Base-by-base conservation (phyloP, 2,329 filamentous ascomycete species). In the Pseudogymnoascus destructans region DNA sequence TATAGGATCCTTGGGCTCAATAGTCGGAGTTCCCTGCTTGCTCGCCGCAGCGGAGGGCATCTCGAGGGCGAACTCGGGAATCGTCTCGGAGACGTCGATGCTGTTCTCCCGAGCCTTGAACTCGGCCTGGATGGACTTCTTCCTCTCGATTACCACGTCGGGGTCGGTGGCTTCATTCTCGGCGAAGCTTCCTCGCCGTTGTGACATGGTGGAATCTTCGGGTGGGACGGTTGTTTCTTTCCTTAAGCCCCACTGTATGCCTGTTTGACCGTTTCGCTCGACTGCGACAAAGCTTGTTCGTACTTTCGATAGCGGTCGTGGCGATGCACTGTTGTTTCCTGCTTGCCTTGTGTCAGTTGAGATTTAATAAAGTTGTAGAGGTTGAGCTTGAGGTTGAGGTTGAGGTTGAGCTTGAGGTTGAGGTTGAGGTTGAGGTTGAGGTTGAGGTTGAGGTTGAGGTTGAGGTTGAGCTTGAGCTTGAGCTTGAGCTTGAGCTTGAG, bases 211-310 rank as follows among this genome's bases (percentile, higher is more conserved):
- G 46, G 65, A 61, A 46, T 66, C 66, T 61, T 59, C 60, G 49
- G 63, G 67, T 6, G 59, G 61, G 33, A 42, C 32, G 55, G 30
- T 52, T 30, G 19, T 59, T 21, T 69, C 67, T 63, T 73, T 75
- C 60, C 70, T 70, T 59, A 77, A 62, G 23, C 73, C 73, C 30
- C 73, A 67, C 35, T 73, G 66, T 27, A 69, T 71, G n/a, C 71
- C 72, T 59, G 67, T 61, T 57, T 73, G 72, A 33, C 73, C 70
- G 33, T 68, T 71, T 55, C 72, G 71, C 67, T 89, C 85, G 49
- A 91, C 79, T 15, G 85, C 80, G 57, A 91, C 79, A 68, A 91
- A 91, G 68, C 76, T 87, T 35, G 86, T 86, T 63, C 86, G 80
- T 42, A 90, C 82, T 71, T 86, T 88, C 62, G 86, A 88, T 38